Conservation (phyloP, 2,329 filamentous ascomycete species). For the Setomelanomma holmii region DNA sequence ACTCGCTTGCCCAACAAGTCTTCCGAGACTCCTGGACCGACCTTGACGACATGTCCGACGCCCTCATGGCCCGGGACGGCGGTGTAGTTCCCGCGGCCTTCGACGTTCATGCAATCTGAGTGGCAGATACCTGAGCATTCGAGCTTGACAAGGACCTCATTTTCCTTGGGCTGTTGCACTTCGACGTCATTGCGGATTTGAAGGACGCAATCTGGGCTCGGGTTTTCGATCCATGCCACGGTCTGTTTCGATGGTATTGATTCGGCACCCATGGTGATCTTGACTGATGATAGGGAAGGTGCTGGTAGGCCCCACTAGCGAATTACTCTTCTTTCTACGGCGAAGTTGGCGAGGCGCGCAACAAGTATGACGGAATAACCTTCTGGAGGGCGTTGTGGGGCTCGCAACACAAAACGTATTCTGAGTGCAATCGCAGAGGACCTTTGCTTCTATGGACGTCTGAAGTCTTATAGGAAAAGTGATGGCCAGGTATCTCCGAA, state of each 20-base stretch:
- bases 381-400: too few species aligned
- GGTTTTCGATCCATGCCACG: constrained; percentile 47
- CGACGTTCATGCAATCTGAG: constrained; percentile 56
- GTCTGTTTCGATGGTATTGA: constrained; percentile 32
- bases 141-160: constrained; percentile 56
- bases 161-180: constrained; percentile 47
- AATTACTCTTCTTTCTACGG: background rate
- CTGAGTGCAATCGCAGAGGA: background rate
- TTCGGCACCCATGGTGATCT: background rate
- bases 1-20: constrained; percentile 47
- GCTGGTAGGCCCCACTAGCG: too few species aligned
- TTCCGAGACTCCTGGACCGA: constrained; percentile 35
- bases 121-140: constrained; percentile 58
- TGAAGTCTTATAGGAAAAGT: background rate
- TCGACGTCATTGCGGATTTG: constrained; percentile 44
- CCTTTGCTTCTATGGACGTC: too few species aligned
- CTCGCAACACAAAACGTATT: too few species aligned
- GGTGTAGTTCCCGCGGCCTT: constrained; percentile 53
- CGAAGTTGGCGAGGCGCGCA: background rate
- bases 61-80: constrained; percentile 58
- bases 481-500: background rate
- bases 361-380: background rate
- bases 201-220: constrained; percentile 44
- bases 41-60: constrained; percentile 51
- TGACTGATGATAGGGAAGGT: background rate